Evolutionary conservation across 306 rosid genomes (phyloP).

Genomic region (Quercus agrifolia): DNA sequence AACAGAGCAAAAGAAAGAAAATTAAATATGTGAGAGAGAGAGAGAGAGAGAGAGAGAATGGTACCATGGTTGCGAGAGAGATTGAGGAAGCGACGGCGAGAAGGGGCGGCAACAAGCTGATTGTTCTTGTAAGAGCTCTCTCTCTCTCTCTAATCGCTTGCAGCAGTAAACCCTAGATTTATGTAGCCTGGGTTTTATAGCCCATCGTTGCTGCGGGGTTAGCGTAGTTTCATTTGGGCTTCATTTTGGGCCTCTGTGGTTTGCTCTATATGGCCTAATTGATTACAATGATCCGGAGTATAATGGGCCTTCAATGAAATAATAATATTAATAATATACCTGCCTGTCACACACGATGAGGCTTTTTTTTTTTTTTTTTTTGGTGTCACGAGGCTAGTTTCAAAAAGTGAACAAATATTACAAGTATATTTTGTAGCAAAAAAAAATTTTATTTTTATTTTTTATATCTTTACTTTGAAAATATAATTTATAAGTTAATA

Average conservation of each 20-base stretch:
- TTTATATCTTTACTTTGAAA: too few species aligned
- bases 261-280: too few species aligned
- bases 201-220: neutral
- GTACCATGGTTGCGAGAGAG: conserved; percentile 24
- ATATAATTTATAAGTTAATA: too few species aligned
- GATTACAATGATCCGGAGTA: too few species aligned
- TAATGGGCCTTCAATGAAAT: neutral
- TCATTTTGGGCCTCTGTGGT: neutral
- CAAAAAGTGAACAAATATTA: too few species aligned
- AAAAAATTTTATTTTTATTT: too few species aligned
- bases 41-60: too few species aligned
- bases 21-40: neutral
- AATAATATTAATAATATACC: neutral
- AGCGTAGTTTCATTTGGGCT: neutral
- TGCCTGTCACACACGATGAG: too few species aligned
- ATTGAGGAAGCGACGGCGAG: neutral
- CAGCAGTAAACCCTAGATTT: conserved; percentile 10
- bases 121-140: too few species aligned
- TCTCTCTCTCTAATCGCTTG: neutral
- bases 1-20: neutral
- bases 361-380: too few species aligned
- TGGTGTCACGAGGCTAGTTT: too few species aligned
- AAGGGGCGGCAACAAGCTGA: neutral
- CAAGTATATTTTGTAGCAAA: too few species aligned
- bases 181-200: neutral